Evolutionary conservation across 108 stramenopile species (phyloP), one percentile per base, ranked within the genome.

Genomic region (Nitzschia sp.): DNA sequence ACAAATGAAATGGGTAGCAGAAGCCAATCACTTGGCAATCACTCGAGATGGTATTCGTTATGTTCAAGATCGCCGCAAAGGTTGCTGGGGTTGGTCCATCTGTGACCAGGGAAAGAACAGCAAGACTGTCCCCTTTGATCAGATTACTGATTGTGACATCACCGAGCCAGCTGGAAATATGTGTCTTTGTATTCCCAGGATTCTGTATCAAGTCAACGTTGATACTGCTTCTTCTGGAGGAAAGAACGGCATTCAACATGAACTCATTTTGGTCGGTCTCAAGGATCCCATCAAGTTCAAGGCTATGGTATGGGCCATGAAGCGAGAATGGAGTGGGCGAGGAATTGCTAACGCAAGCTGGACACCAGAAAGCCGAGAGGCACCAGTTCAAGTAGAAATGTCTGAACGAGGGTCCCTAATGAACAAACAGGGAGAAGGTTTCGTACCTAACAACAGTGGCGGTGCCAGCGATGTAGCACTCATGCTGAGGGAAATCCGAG

Each of bases 101-200:
- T 46, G 45, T 2, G 78, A 79, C 49, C 19, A 36, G 26, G 78
- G 78, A 45, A 59, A 62, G 27, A 15, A 24, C 19, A 47, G 42
- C 56, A 79, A 79, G 54, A 79, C 78, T 2, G 73, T 79, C 2
- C 78, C 78, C 25, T 79, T 72, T 56, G 78, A 79, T 34, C 74
- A 74, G 62, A 79, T 79, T 29, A 79, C 78, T 24, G 78, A 79
- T 64, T 79, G 78, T 63, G 78, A 79, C 59, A 66, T 79, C 33
- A 67, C 36, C 21, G 78, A 79, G 28, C 75, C 69, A 17, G 68
- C 68, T 3, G 69, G 75, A 24, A 42, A 48, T 38, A 3, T 8
- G 34, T 60, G 32, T 24, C 21, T 58, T 25, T 70, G 60, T 32
- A 38, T 63, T 33, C 28, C 18, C 13, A 4, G 45, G 11, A 31